These are phyloP conservation scores for Cylindrotheca closterium DNA, from an alignment of 108 stramenopile species.

Conservation along the genomic window DNA sequence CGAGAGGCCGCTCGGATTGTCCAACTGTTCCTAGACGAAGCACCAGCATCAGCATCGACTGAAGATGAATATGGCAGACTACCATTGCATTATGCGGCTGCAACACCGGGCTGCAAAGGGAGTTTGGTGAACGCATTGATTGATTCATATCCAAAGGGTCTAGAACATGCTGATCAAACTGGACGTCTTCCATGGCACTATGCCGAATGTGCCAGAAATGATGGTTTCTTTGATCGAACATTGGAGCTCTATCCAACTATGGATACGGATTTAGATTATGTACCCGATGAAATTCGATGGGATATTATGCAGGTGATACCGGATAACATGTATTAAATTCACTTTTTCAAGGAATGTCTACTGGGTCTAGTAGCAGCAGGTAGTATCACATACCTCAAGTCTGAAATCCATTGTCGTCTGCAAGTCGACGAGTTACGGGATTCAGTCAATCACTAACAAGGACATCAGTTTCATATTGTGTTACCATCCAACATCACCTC, in stretches of 20 bases:
- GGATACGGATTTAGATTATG: conserved; percentile 15
- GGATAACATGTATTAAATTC: not conserved
- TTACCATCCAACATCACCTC: too few relatives aligned
- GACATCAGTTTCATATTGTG: too few relatives aligned
- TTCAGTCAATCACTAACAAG: too few relatives aligned
- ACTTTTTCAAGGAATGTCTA: not conserved
- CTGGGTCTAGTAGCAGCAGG: too few relatives aligned
- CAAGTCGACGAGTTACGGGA: too few relatives aligned
- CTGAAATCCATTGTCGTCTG: too few relatives aligned
- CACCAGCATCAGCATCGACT: not conserved
- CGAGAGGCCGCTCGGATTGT: conserved; percentile 33
- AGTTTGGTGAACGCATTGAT: conserved; percentile 29
- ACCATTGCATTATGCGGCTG: conserved; percentile 57
- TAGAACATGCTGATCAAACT: conserved; percentile 47
- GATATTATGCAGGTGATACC: conserved; percentile 16
- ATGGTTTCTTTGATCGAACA: conserved; percentile 7
- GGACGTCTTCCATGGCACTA: conserved; percentile 64
- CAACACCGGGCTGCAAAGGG: conserved; percentile 18
- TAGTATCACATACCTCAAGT: too few relatives aligned
- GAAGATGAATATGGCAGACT: conserved; percentile 52
- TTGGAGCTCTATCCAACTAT: conserved; percentile 4
- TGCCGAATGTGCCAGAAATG: conserved; percentile 28
- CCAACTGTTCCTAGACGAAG: not conserved
- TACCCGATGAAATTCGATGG: conserved; percentile 40
- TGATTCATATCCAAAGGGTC: conserved; percentile 30